These are phyloP conservation scores for Trichophyton equinum DNA, from an alignment of 2,329 filamentous ascomycete species.

Conservation along the genomic window DNA sequence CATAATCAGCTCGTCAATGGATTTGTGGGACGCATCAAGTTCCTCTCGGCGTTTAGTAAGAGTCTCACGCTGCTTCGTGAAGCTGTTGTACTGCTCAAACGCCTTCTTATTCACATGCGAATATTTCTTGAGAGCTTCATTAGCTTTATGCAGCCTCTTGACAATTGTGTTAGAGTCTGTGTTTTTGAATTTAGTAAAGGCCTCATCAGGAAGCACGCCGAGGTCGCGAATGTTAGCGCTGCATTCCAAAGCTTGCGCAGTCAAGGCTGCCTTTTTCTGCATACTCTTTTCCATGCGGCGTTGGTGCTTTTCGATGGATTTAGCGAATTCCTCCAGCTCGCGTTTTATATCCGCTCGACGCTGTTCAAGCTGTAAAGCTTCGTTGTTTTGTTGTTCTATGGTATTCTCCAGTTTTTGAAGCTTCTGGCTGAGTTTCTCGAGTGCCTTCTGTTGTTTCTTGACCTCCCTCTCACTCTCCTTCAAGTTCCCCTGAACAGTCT, in stretches of 20 bases:
- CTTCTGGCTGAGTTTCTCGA: conserved; percentile 55
- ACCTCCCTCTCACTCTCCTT: conserved; percentile 72
- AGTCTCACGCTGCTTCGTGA: conserved; percentile 80
- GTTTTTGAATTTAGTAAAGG: conserved; percentile 79
- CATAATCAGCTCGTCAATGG: conserved; percentile 83
- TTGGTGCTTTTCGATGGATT: conserved; percentile 70
- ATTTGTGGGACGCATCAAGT: conserved; percentile 70
- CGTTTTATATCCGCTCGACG: conserved; percentile 52
- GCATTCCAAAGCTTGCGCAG: conserved; percentile 64
- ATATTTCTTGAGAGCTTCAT: conserved; percentile 89
- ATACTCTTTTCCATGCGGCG: conserved; percentile 86
- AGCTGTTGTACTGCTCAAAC: conserved; percentile 97
- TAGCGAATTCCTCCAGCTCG: conserved; percentile 61
- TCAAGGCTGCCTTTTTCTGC: conserved; percentile 71
- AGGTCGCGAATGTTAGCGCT: conserved; percentile 83
- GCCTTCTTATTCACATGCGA: conserved; percentile 99
- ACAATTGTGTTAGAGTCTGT: conserved; percentile 64
- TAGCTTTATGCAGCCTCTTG: conserved; percentile 73
- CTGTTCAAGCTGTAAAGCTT: conserved; percentile 49
- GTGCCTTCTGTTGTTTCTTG: conserved; percentile 57
- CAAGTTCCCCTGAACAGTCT: conserved; percentile 49
- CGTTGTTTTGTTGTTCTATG: conserved; percentile 47
- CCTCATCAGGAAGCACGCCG: conserved; percentile 84
- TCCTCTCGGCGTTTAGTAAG: conserved; percentile 75
- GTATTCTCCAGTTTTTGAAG: conserved; percentile 62